Evolutionary conservation across 2,329 filamentous ascomycete genomes (phyloP).

Genomic region (Uncinocarpus reesii): DNA sequence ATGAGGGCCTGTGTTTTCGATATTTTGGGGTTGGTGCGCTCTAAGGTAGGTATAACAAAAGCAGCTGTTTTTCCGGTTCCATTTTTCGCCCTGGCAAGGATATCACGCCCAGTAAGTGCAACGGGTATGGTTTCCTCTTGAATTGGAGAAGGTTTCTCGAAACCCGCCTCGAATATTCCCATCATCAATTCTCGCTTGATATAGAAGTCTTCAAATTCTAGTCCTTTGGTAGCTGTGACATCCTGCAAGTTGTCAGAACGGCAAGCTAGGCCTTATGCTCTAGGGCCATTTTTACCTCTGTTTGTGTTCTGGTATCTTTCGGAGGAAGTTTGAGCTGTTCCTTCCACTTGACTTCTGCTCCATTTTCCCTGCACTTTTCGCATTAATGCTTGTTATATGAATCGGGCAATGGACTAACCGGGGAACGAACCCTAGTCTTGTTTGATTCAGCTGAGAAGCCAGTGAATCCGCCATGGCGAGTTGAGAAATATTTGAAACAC

Average conservation of each 20-base stretch:
- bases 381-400: neutral
- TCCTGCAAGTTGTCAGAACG: slow-evolving; percentile 48
- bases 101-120: slow-evolving; percentile 85
- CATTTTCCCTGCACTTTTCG: slow-evolving; percentile 28
- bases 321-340: slow-evolving; percentile 38
- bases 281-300: slow-evolving; percentile 33
- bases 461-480: slow-evolving; percentile 34
- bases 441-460: slow-evolving; percentile 37
- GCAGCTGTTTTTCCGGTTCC: slow-evolving; percentile 97
- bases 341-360: slow-evolving; percentile 35
- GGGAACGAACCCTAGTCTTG: slow-evolving; percentile 33
- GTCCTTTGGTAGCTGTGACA: slow-evolving; percentile 93
- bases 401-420: neutral
- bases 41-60: slow-evolving; percentile 89
- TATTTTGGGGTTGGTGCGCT: slow-evolving; percentile 93
- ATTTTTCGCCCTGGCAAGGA: slow-evolving; percentile 94
- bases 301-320: slow-evolving; percentile 42
- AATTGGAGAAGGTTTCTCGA: slow-evolving; percentile 96
- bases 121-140: slow-evolving; percentile 99
- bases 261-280: slow-evolving; percentile 1
- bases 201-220: slow-evolving; percentile 95
- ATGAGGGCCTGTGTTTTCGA: slow-evolving; percentile 95
- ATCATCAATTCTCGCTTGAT: slow-evolving; percentile 93
- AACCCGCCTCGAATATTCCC: slow-evolving; percentile 98
- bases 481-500: neutral